Base-by-base conservation (phyloP, 805 yeast species). In the Candida odintsovae region DNA sequence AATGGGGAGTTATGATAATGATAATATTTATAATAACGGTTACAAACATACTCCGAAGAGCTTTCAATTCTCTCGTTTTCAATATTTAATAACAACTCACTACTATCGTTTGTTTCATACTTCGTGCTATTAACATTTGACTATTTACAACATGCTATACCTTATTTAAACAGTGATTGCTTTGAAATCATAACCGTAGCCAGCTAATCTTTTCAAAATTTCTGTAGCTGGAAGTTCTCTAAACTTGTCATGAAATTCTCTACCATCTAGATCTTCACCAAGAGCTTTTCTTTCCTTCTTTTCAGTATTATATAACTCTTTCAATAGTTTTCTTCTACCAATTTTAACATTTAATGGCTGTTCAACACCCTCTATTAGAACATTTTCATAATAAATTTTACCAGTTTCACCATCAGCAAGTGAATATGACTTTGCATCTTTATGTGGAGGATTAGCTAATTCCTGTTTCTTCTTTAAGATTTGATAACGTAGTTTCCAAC, bases 401-500 rank as follows among this genome's bases (percentile, higher is more conserved):
- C 60, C 62, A 11, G 54, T 49, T 9, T 66, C 62, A 8, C 69
- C 70, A 18, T 62, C 56, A 3, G 55, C 57, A 9, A 56, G 50
- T 20, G 63, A 57, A 29, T 70, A 66, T 19, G 64, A 54, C 44
- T 63, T 68, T 4, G 66, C 58, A 39, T 63, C 62, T 50, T 61
- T 63, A 46, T 71, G 72, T 46, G 67, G 65, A 49, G 72, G 71
- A 50, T 67, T 67, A 47, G 67, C 70, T 43, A 58, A 55, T 56
- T 59, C 73, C 56, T 68, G 68, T 57, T 66, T 60, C 48, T 65
- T 64, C 57, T 66, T 67, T 59, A 92, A 64, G 15, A 94, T 81
- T 47, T 80, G 77, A 64, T 84, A 90, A 60, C 92, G 83, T 55
- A 94, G 72, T 57, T 78, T 78, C 98, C 98, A 94, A 29, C 98